phyloP scores from a whole-genome alignment of 164 flowering plant genomes.

The Pachysandra terminalis region DNA sequence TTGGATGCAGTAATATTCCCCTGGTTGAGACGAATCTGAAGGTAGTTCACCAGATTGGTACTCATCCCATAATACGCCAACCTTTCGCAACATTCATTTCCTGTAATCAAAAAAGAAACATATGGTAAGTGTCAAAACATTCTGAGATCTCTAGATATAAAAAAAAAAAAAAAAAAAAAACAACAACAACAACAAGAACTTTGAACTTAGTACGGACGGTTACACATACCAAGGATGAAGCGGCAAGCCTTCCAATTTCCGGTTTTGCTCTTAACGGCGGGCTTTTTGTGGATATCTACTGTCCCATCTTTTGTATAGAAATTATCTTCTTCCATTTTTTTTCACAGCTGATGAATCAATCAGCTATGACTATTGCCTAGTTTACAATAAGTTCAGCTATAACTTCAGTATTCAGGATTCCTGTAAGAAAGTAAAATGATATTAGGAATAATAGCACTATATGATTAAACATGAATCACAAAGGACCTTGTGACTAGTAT shows the following conservation, averaged over 20 bases:
- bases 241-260: conserved; percentile 58
- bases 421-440: not conserved
- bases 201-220: too few relatives aligned
- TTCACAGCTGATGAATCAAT: not conserved
- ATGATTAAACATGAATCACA: not conserved
- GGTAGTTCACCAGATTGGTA: conserved; percentile 33
- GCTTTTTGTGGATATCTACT: conserved; percentile 24
- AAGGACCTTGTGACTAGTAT: not conserved
- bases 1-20: conserved; percentile 32
- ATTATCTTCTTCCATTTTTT: conserved; percentile 32
- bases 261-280: conserved; percentile 32
- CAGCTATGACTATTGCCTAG: not conserved
- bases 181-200: too few relatives aligned
- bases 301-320: conserved; percentile 40
- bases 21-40: conserved; percentile 29
- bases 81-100: conserved; percentile 54
- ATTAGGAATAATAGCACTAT: not conserved
- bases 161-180: too few relatives aligned
- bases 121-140: too few relatives aligned
- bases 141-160: too few relatives aligned
- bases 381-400: not conserved
- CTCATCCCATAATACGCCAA: conserved; percentile 51
- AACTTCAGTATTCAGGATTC: not conserved
- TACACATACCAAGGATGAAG: conserved; percentile 47
- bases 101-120: conserved; percentile 23